Percentiles rank a stretch among this genome's conserved stretches.
Evolutionary conservation across 176 grass and related monocot species (phyloP).

Genomic region (Saccharum officinarum): DNA sequence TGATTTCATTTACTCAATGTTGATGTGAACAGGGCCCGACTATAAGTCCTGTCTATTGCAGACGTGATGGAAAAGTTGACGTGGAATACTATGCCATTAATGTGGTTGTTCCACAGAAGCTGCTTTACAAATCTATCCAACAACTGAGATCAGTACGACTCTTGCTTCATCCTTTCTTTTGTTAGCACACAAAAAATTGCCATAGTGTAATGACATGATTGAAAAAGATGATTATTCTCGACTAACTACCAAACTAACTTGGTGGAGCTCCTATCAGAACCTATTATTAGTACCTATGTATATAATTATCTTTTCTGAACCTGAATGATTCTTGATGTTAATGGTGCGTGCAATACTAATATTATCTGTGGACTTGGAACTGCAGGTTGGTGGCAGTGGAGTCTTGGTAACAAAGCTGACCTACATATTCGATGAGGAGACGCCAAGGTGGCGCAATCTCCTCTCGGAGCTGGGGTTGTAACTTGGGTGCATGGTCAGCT

Average conservation of each 20-base stretch:
- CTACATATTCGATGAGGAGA: slow-evolving; percentile 97
- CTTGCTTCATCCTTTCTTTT: slow-evolving; percentile 11
- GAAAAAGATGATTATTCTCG: not conserved
- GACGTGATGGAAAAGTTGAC: slow-evolving; percentile 54
- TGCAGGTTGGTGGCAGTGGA: slow-evolving; percentile 82
- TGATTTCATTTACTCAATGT: slow-evolving; percentile 31
- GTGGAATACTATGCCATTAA: slow-evolving; percentile 89
- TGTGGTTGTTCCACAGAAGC: slow-evolving; percentile 80
- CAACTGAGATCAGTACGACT: slow-evolving; percentile 86
- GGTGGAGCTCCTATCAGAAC: not conserved
- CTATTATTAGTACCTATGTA: not conserved
- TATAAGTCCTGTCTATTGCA: slow-evolving; percentile 80
- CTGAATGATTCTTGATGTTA: slow-evolving; percentile 2
- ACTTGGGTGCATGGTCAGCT: not conserved
- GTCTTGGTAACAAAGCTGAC: slow-evolving; percentile 92
- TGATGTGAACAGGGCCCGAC: slow-evolving; percentile 83
- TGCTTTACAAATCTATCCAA: slow-evolving; percentile 88
- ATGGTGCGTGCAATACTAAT: not conserved
- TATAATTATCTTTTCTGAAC: not conserved
- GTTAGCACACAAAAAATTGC: not conserved
- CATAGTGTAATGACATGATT: not conserved
- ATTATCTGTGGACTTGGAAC: not conserved
- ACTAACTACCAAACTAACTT: not conserved
- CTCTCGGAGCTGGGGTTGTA: slow-evolving; percentile 75
- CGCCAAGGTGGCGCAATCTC: slow-evolving; percentile 83